These are phyloP conservation scores for Ceratobasidium sp. DNA, from an alignment of 1,284 basidiomycete species.

Conservation along the genomic window DNA sequence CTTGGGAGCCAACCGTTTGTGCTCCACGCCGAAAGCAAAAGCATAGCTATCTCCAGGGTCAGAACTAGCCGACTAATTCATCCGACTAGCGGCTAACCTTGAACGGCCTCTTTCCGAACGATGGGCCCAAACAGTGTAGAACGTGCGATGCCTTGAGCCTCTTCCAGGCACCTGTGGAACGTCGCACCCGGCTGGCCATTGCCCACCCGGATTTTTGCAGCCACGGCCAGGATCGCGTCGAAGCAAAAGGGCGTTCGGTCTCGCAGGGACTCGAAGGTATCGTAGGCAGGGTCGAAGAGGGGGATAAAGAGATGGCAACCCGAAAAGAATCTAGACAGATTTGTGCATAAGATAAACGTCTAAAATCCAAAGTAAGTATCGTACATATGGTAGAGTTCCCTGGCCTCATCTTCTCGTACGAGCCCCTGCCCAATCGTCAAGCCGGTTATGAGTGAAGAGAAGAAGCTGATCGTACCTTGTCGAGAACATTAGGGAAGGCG, in stretches of 20 bases:
- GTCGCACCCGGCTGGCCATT: slow-evolving; percentile 80
- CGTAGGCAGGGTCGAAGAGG: slow-evolving; percentile 88
- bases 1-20: slow-evolving; percentile 94
- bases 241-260: slow-evolving; percentile 94
- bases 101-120: slow-evolving; percentile 92
- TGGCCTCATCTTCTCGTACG: slow-evolving; percentile 78
- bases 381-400: slow-evolving; percentile 85
- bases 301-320: slow-evolving; percentile 96
- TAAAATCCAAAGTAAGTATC: slow-evolving; percentile 47
- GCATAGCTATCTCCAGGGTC: slow-evolving; percentile 70
- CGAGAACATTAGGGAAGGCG: slow-evolving; percentile 83
- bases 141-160: slow-evolving; percentile 92
- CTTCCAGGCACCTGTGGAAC: slow-evolving; percentile 90
- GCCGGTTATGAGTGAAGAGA: slow-evolving; percentile 10
- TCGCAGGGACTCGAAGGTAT: slow-evolving; percentile 89
- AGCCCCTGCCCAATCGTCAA: slow-evolving; percentile 65
- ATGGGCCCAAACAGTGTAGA: slow-evolving; percentile 92
- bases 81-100: no score
- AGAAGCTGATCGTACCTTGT: slow-evolving; percentile 65
- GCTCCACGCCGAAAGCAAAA: slow-evolving; percentile 91
- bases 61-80: no score
- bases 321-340: slow-evolving; percentile 81
- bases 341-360: slow-evolving; percentile 51
- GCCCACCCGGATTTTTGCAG: slow-evolving; percentile 89
- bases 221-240: slow-evolving; percentile 89